A percentile compares a stretch with the other conserved stretches of the same genome.
These are phyloP conservation scores for Rhododendron williamsianum DNA, from an alignment of 148 eudicot genomes.

Conservation along the genomic window DNA sequence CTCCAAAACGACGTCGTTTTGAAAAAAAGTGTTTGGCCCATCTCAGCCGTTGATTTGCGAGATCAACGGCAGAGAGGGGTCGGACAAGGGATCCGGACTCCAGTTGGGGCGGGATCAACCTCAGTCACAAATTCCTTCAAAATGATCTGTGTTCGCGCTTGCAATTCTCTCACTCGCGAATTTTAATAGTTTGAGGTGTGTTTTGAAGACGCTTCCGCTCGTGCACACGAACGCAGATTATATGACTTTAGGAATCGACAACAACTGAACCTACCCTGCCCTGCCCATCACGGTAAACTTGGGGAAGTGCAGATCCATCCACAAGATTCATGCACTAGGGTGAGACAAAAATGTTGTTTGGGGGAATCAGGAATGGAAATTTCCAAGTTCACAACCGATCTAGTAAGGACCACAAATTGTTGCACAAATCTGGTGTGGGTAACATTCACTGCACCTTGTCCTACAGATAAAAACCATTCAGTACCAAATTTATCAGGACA, in stretches of 20 bases:
- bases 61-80: no score
- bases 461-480: neutral
- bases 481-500: neutral
- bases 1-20: no score
- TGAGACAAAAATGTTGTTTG: neutral
- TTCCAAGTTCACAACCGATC: neutral
- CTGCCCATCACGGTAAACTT: neutral
- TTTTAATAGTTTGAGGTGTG: no score
- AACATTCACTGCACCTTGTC: neutral
- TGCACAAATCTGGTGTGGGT: neutral
- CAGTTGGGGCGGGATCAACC: no score
- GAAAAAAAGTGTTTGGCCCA: no score
- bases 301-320: neutral
- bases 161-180: neutral
- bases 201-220: neutral
- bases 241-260: neutral
- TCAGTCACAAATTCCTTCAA: neutral
- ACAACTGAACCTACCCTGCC: neutral
- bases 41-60: no score
- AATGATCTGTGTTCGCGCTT: neutral
- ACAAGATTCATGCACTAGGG: neutral
- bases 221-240: no score
- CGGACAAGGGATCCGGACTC: no score
- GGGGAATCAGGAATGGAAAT: neutral
- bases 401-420: neutral